phyloP scores from a whole-genome alignment of 208 protist species.

The Tritrichomonas musculus region DNA sequence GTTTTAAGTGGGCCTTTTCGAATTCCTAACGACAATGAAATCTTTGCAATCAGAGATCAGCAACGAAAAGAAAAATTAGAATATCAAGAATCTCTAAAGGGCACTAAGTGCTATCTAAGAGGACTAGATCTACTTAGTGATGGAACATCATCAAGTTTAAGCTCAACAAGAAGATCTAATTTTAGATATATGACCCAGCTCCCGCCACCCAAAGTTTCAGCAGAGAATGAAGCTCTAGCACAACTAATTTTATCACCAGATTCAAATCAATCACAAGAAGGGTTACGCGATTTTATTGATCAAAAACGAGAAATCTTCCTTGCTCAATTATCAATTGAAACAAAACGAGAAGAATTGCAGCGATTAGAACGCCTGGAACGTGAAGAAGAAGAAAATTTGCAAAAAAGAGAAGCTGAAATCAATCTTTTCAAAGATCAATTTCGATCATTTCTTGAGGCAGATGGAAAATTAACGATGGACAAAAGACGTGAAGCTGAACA shows the following conservation, averaged over 20 bases:
- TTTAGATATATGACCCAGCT: neutral
- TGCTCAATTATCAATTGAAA: neutral
- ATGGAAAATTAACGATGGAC: neutral
- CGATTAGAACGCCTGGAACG: neutral
- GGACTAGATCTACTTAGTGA: neutral
- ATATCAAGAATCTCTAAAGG: neutral
- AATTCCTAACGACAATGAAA: neutral
- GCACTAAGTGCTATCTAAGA: neutral
- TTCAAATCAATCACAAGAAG: neutral
- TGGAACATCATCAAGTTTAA: too few relatives aligned
- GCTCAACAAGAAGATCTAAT: too few relatives aligned
- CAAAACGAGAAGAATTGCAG: conserved; percentile 8
- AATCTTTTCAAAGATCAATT: conserved; percentile 18
- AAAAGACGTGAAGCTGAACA: neutral
- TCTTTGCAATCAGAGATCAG: neutral
- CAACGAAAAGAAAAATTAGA: neutral
- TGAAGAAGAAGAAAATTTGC: neutral
- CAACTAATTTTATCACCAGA: neutral
- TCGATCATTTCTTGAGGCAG: neutral
- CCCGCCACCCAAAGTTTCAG: neutral
- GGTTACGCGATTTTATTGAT: neutral
- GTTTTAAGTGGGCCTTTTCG: neutral
- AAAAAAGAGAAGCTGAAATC: conserved; percentile 9
- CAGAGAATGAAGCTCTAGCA: neutral
- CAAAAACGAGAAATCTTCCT: conserved; percentile 28